Evolutionary conservation across 2,329 filamentous ascomycete genomes (phyloP), one percentile per base, ranked within the genome.

Genomic region (Chrysosporium queenslandicum): DNA sequence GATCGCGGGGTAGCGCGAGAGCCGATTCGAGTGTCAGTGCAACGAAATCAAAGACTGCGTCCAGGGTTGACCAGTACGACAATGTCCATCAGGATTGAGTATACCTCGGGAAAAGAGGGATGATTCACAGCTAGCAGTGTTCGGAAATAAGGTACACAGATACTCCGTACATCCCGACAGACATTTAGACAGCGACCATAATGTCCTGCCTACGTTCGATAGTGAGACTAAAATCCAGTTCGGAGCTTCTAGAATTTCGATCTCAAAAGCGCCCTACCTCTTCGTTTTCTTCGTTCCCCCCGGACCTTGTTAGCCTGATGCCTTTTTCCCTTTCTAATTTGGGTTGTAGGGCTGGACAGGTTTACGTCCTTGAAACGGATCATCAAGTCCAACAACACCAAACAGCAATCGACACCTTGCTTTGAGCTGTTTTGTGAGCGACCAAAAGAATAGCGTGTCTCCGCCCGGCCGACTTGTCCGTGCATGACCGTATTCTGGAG

Each of bases 1-100:
- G 27, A 49, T 50, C 47, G 47, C 47, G 47, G 47, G 47, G 47
- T 50, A 50, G 27, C 25, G n/a, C 36, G 39, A 41, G 18, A 41
- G 14, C 7, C 14, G 14, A 11, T 12, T n/a, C 3, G 3, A 34
- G 32, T 34, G 18, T n/a, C 34, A 37, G 34, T 29, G 27, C 9
- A 29, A 34, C 11, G 32, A 34, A 34, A 34, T 34, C 32, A 14
- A 5, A 30, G n/a, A n/a, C n/a, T n/a, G n/a, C n/a, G n/a, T n/a
- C n/a, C n/a, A n/a, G n/a, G n/a, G n/a, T n/a, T n/a, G n/a, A n/a
- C n/a, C n/a, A n/a, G n/a, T n/a, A n/a, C n/a, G n/a, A n/a, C n/a
- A n/a, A n/a, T n/a, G n/a, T n/a, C n/a, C n/a, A n/a, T n/a, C n/a
- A n/a, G n/a, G n/a, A n/a, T n/a, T n/a, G n/a, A n/a, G n/a, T n/a